phyloP scores from a whole-genome alignment of 805 yeast species.

The Metschnikowia colocasiae region DNA sequence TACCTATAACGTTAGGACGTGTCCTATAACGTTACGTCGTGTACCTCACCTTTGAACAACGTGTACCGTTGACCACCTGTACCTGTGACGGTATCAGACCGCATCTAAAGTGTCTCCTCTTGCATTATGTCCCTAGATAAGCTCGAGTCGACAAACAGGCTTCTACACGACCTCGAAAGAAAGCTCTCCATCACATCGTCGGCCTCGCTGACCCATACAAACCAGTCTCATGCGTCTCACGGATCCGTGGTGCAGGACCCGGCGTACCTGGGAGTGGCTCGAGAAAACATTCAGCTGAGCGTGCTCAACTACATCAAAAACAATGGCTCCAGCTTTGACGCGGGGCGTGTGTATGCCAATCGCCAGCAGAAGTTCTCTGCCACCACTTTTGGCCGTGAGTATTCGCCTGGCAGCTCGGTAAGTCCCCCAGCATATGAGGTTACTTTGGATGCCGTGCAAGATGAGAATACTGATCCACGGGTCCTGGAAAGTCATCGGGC shows the following conservation, averaged over 20 bases:
- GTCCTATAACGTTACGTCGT: too few species aligned
- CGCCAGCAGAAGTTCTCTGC: conserved; percentile 29
- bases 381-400: conserved; percentile 28
- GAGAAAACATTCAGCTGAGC: conserved; percentile 27
- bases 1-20: too few species aligned
- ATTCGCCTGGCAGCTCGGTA: conserved; percentile 15
- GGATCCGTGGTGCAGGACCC: conserved; percentile 22
- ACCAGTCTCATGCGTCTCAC: conserved; percentile 12
- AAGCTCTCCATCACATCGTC: conserved; percentile 30
- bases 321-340: conserved; percentile 24
- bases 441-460: not conserved
- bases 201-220: conserved; percentile 28
- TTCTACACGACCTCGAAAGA: conserved; percentile 32
- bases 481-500: too few species aligned
- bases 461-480: too few species aligned
- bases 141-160: conserved; percentile 27
- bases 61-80: too few species aligned
- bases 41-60: too few species aligned
- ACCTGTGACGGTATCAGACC: too few species aligned
- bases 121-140: conserved; percentile 11
- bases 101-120: too few species aligned
- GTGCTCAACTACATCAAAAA: conserved; percentile 35
- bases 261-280: conserved; percentile 22
- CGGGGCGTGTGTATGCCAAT: conserved; percentile 37
- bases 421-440: not conserved